Evolutionary conservation across 192 early-diverging fungal genomes (phyloP), one percentile per base, ranked within the genome.

Genomic region (Thoreauomyces humboldtii): DNA sequence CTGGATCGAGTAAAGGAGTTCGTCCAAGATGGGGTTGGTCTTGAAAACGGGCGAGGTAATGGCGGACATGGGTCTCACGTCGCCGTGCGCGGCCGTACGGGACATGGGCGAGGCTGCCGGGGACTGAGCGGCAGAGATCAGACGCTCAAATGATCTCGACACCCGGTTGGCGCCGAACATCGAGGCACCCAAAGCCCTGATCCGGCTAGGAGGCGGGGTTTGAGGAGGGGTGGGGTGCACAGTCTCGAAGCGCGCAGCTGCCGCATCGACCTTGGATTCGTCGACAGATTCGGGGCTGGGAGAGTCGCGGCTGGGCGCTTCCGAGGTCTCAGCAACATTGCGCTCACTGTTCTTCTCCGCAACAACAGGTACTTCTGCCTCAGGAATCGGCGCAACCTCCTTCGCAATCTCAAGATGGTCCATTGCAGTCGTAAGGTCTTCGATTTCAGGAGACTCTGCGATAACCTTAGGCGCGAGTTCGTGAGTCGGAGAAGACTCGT

Each of bases 1-100:
- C 32, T 70, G 32, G 51, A 82, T 47, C 24, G 75, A 41, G 63
- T 75, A 62, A 21, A 77, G 50, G 15, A 82, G 37, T 52, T 82
- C 81, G 35, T 82, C 81, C 4, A 80, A 61, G 33, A 82, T 71
- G 7, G 81, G 81, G 60, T 82, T 82, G 33, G 72, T 80, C 27
- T 60, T 44, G 43, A 70, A 67, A 7, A 82, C 78, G 14, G 71
- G 51, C 1, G 65, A 58, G 12, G 71, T 72, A 50, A 82, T 73
- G 27, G 75, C 32, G 9, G 67, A 63, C 5, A 74, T 33, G 0
- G 81, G 71, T 7, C 70, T 15, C 7, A 64, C 51, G 43, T 70
- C 51, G 6, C 81, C 81, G 46, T 75, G 64, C 1, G 53, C 59
- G 25, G 44, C 58, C 14, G 54, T 71, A 7, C 80, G 57, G 19